These are phyloP conservation scores for Dactylonectria macrodidyma DNA, from an alignment of 2,329 filamentous ascomycete genomes.

Conservation along the genomic window DNA sequence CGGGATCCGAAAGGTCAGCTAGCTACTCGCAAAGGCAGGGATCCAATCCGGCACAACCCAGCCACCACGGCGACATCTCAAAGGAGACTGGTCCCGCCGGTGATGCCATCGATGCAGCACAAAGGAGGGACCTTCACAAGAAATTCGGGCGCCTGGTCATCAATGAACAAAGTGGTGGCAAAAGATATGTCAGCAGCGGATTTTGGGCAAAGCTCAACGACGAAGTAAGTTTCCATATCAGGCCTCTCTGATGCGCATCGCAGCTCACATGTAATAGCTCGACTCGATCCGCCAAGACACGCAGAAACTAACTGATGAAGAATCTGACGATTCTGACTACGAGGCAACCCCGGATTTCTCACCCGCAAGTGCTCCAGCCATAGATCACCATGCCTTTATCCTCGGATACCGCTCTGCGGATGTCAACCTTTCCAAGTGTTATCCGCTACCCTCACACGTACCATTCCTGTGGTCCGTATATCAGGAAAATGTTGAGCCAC, in stretches of 20 bases:
- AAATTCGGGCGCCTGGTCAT: slow-evolving; percentile 79
- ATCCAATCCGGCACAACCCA: slow-evolving; percentile 30
- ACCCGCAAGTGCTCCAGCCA: slow-evolving; percentile 51
- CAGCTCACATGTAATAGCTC: slow-evolving; percentile 47
- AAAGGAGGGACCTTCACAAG: slow-evolving; percentile 51
- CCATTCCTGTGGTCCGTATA: slow-evolving; percentile 79
- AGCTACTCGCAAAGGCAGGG: slow-evolving; percentile 34
- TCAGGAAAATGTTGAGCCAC: slow-evolving; percentile 80
- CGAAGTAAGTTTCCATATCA: slow-evolving; percentile 65
- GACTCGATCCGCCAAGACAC: slow-evolving; percentile 65
- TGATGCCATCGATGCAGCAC: slow-evolving; percentile 54
- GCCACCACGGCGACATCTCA: slow-evolving; percentile 36
- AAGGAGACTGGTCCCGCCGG: slow-evolving; percentile 46
- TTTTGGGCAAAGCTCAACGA: slow-evolving; percentile 85
- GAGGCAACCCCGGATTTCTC: slow-evolving; percentile 69
- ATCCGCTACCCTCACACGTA: slow-evolving; percentile 77
- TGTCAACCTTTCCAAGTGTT: slow-evolving; percentile 75
- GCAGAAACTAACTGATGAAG: slow-evolving; percentile 61
- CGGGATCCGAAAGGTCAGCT: slow-evolving; percentile 32
- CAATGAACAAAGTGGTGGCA: slow-evolving; percentile 77
- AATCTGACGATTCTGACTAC: slow-evolving; percentile 69
- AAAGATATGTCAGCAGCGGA: slow-evolving; percentile 81
- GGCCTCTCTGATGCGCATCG: too few relatives aligned
- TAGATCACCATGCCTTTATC: slow-evolving; percentile 80
- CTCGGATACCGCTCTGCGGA: slow-evolving; percentile 81